Base-by-base conservation (phyloP, 2,329 filamentous ascomycete species). In the Aureobasidium mangrovei region DNA sequence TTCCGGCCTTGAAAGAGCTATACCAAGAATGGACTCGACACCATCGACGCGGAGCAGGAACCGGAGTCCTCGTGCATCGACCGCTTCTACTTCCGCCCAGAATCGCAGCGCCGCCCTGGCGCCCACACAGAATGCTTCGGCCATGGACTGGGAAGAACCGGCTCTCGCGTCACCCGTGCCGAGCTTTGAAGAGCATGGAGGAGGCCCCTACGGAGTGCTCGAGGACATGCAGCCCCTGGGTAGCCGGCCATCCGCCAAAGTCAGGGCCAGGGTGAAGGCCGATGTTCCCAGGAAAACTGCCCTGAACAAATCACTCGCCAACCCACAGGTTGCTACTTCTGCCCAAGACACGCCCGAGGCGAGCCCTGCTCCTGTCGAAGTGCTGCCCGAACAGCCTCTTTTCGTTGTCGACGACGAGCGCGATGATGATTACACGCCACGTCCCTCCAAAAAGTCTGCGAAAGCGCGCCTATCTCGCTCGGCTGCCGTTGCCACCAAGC, bases 171-270 rank as follows among this genome's bases (percentile, higher is more conserved):
- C 69, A 45, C 74, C 76, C 44, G 73, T 73, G 44, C 77, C 90
- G 8, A 91, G 86, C 66, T 95, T 85, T 66, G 82, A 88, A 73
- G 88, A 95, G 61, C 75, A 80, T 66, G 86, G 86, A 42, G 78
- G 93, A 61, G 75, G 85, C 63, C 78, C 85, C 46, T 81, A 83
- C 67, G 87, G 87, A 59, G 86, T 94, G 18, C 75, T 94, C 56
- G 84, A 88, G 69, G 84, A 84, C 63, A 95, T 95, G 90, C 84
- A 83, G 52, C 84, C 90, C 28, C 73, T 95, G 54, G 90, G 90
- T 39, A 78, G 83, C 53, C 76, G 83, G 61, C 90, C 90, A 9
- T 77, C 77, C 26, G 71, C 77, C 45, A 78, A 81, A 65, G 74
- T 83, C 60, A 81, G 82, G 71, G 73, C 74, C 58, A 75, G 77